These are phyloP conservation scores for Coelastrella sp. DNA, from an alignment of 139 green algal genomes.

Conservation along the genomic window DNA sequence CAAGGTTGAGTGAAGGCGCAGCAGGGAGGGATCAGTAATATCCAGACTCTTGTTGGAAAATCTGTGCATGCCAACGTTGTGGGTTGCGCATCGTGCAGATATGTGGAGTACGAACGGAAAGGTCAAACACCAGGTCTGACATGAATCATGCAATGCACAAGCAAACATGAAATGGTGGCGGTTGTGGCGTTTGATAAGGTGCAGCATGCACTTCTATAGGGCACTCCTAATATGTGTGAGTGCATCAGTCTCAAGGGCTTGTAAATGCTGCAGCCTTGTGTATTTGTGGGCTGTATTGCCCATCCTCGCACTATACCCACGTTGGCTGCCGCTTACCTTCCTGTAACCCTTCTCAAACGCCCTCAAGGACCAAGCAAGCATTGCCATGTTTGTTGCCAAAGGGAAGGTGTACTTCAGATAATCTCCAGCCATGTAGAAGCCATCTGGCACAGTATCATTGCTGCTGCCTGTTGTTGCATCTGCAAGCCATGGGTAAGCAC, in stretches of 20 bases:
- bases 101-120: too few species aligned
- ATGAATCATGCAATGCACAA: too few species aligned
- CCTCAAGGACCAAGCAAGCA: slow-evolving; percentile 39
- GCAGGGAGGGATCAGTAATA: not conserved
- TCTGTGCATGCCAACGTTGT: too few species aligned
- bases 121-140: too few species aligned
- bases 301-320: not conserved
- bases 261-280: too few species aligned
- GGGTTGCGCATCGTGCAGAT: too few species aligned
- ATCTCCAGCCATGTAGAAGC: slow-evolving; percentile 34
- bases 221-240: too few species aligned
- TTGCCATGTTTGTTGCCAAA: slow-evolving; percentile 1
- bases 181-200: too few species aligned
- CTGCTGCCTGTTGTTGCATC: not conserved
- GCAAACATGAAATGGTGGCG: too few species aligned
- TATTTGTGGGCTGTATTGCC: not conserved
- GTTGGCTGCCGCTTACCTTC: not conserved
- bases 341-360: slow-evolving; percentile 27
- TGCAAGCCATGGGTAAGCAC: slow-evolving; percentile 15
- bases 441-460: not conserved
- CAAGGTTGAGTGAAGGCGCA: not conserved
- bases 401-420: slow-evolving; percentile 46
- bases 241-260: too few species aligned
- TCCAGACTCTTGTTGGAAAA: too few species aligned
- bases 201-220: too few species aligned